Base-by-base conservation (phyloP, 2,329 filamentous ascomycete genomes). In the Pezicula carpinea region DNA sequence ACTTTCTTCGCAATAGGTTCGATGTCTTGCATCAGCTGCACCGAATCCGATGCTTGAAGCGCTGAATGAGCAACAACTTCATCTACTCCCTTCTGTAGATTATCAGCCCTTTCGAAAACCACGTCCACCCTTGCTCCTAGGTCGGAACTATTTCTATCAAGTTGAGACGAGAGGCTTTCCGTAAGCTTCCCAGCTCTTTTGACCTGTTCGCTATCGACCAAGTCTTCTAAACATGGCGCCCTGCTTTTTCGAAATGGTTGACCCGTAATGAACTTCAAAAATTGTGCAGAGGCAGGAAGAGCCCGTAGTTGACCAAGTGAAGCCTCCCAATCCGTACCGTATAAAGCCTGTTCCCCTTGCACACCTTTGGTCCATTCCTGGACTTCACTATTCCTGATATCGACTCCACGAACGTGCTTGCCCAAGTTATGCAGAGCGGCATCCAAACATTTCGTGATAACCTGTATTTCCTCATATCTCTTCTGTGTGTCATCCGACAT, bases 351-450 rank as follows among this genome's bases (percentile, higher is more conserved):
- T 48, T 90, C 86, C 38, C 79, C 75, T 51, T 87, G 73, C 7
- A 86, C 75, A 10, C 81, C 80, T 14, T 77, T 75, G 10, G 82
- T 77, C 86, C 87, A 91, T 55, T 79, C 78, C 66, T 82, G 83
- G 22, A 87, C 68, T 48, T 87, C 82, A n/a, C 71, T 69, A 59
- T 85, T 84, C 62, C 87, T 89, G 49, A 82, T 78, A 59, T 90
- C 83, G 52, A 89, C 74, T 36, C 76, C 77, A 54, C 80, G 83
- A 46, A 91, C 77, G 62, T 89, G 87, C 15, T 82, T 78, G 59
- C 90, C 83, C 47, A 92, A 76, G 59, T 96, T 99, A 53, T 85
- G 83, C 18, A 96, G 82, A 6, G 92, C 93, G 21, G 93, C 88
- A 53, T 89, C 83, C 41, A 95, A 77, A 48, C 87, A 91, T 51